Base-by-base conservation (phyloP, 2,329 filamentous ascomycete genomes). In the Colletotrichum sp. region DNA sequence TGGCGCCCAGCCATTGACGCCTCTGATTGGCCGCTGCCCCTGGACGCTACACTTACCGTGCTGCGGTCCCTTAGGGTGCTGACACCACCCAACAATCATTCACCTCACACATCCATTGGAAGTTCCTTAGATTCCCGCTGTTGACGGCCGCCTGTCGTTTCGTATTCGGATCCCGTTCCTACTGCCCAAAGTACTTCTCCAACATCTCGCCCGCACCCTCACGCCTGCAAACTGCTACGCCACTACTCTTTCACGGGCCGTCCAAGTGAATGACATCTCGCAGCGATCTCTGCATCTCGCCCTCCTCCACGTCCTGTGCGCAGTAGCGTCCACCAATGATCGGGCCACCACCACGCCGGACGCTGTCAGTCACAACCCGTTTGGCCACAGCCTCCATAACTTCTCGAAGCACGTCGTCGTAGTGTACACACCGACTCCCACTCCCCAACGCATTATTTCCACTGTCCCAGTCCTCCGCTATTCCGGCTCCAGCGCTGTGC, bases 131-230 rank as follows among this genome's bases (percentile, higher is more conserved):
- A 66, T 66, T 66, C 63, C 36, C 63, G 63, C 26, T n/a, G 34
- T 66, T 16, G 63, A 66, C 24, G 16, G 13, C 62, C 15, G 39
- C 13, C 21, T 28, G 13, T 7, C 24, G n/a, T 36, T 60, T 70
- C 71, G 66, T 73, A 73, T 73, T 73, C 65, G 71, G 65, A 15
- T 73, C 44, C 44, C 8, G n/a, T 52, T 21, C n/a, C 44, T 12
- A 21, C n/a, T 52, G 44, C n/a, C 10, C 36, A 18, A 69, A 68
- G 65, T 44, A 32, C n/a, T 18, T 28, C n/a, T 44, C 65, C n/a
- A 62, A 59, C 64, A 62, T 30, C 30, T 18, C 30, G 26, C 39
- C 4, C 18, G n/a, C 16, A 10, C 10, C 5, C 12, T 24, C 16
- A 13, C n/a, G 36, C 26, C 24, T 15, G 36, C 62, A 39, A 52